A percentile compares a stretch with the other conserved stretches of the same genome.
phyloP scores from a whole-genome alignment of 768 basidiomycete genomes.

The Leccinellum albellum region DNA sequence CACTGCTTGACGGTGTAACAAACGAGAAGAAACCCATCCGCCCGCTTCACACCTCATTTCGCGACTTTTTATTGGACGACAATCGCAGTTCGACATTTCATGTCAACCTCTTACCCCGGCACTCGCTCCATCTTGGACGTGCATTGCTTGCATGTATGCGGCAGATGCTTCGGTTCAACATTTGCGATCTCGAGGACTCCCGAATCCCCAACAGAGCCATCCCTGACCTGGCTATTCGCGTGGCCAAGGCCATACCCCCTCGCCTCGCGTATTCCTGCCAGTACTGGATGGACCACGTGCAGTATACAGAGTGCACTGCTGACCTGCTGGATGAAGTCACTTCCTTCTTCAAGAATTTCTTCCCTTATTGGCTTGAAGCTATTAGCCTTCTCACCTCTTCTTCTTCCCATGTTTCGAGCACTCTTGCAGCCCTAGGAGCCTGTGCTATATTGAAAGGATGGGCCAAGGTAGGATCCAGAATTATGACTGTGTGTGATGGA shows the following conservation, averaged over 20 bases:
- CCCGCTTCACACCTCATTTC: constrained; percentile 35
- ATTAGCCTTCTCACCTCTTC: constrained; percentile 21
- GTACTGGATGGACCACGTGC: constrained; percentile 35
- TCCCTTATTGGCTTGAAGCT: too few relatives aligned
- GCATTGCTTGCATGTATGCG: constrained; percentile 32
- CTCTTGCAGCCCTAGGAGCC: constrained; percentile 6
- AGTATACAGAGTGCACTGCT: constrained; percentile 4
- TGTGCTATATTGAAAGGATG: constrained; percentile 11
- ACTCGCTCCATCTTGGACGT: constrained; percentile 20
- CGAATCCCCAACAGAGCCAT: constrained; percentile 29
- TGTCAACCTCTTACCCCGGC: constrained; percentile 10
- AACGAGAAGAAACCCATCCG: constrained; percentile 20
- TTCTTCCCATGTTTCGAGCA: constrained; percentile 1
- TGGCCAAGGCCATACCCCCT: constrained; percentile 26
- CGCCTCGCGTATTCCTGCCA: constrained; percentile 35
- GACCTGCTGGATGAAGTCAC: constrained; percentile 14
- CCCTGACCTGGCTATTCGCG: constrained; percentile 8
- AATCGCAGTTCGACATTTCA: constrained; percentile 22
- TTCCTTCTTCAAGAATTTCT: constrained; percentile 19
- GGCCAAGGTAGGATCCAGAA: constrained; percentile 12
- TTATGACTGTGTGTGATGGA: neutral
- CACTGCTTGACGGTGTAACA: constrained; percentile 20
- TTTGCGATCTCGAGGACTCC: constrained; percentile 36
- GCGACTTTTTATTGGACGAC: constrained; percentile 30
- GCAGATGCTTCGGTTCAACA: constrained; percentile 35